Base-by-base conservation (phyloP, 2,329 filamentous ascomycete species). In the Fusarium sp. region DNA sequence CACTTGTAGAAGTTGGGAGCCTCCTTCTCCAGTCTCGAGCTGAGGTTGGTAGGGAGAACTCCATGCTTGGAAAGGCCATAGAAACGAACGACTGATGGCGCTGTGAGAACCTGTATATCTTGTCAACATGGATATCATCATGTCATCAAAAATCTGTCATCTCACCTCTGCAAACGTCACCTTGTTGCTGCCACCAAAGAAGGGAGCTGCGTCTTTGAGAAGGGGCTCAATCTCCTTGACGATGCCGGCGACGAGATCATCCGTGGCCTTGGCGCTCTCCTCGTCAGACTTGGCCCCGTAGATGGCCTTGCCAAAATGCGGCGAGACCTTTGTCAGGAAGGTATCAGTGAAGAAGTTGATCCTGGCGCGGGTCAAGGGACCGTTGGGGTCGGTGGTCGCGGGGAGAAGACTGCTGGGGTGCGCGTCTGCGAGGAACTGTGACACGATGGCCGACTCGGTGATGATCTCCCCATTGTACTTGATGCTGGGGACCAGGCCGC, bases 181-280 rank as follows among this genome's bases (percentile, higher is more conserved):
- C 71, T 78, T 85, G 19, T 84, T 78, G 47, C 82, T 85, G 0
- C 88, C 88, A 3, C 84, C 85, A 72, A 90, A 91, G 74, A 87
- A 91, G 0, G 88, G 88, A 2, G 73, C 77, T 0, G 81, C 81
- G 49, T 81, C 78, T 3, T 69, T 70, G 25, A 96, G 78, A 34
- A 92, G 76, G 1, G 90, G 90, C 76, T 93, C 91, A 52, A 95
- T 78, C 69, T 94, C 90, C 77, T 89, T 91, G 49, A 81, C 79
- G 2, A 91, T 76, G 2, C 79, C 79, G 1, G 79, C 80, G 4
- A 89, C 77, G n/a, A 86, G 77, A 8, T 82, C 82, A 22, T 82
- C 75, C 0, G 75, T 78, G 4, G 83, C 71, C 3, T 76, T 77
- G 1, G 83, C 79, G 6, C 80, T 79, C 42, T 87, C 87, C 6